Percentiles rank a stretch among this genome's conserved stretches.
Conservation (phyloP, 2,329 filamentous ascomycete genomes). For the Ambrosiella beaveri region DNA sequence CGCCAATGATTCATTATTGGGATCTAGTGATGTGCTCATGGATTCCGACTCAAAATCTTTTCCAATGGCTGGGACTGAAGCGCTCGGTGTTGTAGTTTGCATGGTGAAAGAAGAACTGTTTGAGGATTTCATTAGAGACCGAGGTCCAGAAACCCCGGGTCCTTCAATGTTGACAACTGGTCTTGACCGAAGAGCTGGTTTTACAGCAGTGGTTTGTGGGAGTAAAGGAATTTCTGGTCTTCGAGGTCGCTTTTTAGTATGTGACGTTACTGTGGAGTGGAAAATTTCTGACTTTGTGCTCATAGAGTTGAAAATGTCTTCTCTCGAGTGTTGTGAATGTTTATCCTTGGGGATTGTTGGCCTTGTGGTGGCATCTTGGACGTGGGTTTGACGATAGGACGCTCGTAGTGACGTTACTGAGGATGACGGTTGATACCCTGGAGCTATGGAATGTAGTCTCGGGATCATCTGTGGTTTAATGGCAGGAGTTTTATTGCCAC, state of each 20-base stretch:
- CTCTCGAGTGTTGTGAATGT: neutral
- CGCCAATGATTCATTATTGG: no score
- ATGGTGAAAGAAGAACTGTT: neutral
- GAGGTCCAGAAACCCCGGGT: neutral
- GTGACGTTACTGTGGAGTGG: no score
- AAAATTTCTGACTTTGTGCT: no score
- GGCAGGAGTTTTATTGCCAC: neutral
- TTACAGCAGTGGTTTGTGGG: neutral
- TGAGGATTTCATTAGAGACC: neutral
- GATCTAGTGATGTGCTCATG: no score
- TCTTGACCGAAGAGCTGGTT: neutral
- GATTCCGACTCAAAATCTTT: no score
- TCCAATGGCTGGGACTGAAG: no score
- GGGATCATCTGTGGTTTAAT: conserved; percentile 7
- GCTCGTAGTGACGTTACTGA: conserved; percentile 2
- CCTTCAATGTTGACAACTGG: neutral
- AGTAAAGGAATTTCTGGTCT: no score
- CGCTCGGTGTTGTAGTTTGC: no score
- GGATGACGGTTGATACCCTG: neutral
- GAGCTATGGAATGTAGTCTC: conserved; percentile 2
- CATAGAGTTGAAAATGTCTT: neutral
- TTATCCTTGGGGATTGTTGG: neutral
- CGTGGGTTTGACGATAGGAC: conserved; percentile 1
- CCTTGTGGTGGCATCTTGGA: neutral
- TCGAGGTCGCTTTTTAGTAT: no score